A percentile compares a stretch with the other conserved stretches of the same genome.
Evolutionary conservation across 202 grass and related monocot species (phyloP).

Genomic region (Musa balbisiana): DNA sequence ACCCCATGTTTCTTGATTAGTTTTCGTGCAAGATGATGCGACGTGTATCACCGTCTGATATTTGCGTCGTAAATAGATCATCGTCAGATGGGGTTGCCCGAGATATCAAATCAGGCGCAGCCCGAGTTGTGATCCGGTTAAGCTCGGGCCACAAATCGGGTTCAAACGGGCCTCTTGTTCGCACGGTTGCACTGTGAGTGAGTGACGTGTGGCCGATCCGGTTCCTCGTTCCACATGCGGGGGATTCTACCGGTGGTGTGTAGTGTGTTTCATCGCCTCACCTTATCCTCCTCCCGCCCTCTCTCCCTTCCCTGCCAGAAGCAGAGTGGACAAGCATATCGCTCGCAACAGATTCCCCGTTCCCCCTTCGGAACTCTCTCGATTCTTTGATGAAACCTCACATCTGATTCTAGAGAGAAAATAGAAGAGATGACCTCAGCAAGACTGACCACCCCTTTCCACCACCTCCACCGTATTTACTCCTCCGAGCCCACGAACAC

Average conservation of each 20-base stretch:
- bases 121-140: too few relatives aligned
- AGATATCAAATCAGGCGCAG: too few relatives aligned
- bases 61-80: too few relatives aligned
- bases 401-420: neutral
- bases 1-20: too few relatives aligned
- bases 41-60: too few relatives aligned
- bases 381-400: neutral
- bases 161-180: too few relatives aligned
- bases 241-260: neutral
- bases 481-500: neutral
- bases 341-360: too few relatives aligned
- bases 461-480: slow-evolving; percentile 16
- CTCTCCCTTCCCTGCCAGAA: too few relatives aligned
- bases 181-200: neutral
- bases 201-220: neutral
- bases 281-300: neutral
- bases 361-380: neutral
- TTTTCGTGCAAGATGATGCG: too few relatives aligned
- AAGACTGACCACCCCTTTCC: slow-evolving; percentile 32
- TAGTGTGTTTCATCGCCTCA: neutral
- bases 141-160: too few relatives aligned
- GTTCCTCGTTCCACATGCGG: neutral
- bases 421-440: slow-evolving; percentile 21
- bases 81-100: too few relatives aligned
- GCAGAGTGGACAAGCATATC: too few relatives aligned